Evolutionary conservation across 176 grass and related monocot genomes (phyloP).

Genomic region (Carex cristatella): DNA sequence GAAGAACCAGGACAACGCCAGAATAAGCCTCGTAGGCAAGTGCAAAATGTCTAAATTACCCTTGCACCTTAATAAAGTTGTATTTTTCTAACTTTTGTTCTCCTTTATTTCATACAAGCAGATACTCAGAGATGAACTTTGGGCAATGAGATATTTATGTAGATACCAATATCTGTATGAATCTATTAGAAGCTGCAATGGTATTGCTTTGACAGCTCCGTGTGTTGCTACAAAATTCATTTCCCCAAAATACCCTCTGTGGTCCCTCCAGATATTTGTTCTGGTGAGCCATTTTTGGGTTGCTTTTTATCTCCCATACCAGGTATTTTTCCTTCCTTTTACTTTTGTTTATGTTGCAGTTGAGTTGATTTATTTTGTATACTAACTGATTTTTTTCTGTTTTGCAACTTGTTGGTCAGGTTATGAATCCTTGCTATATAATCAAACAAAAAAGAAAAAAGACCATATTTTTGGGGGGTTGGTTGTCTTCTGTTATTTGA

Average conservation of each 20-base stretch:
- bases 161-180: conserved; percentile 20
- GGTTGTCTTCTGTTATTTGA: conserved; percentile 20
- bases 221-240: conserved; percentile 29
- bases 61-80: not conserved
- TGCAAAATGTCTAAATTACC: conserved; percentile 11
- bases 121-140: conserved; percentile 99
- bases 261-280: not conserved
- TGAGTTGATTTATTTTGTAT: not conserved
- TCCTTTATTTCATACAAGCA: conserved; percentile 35
- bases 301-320: conserved; percentile 12
- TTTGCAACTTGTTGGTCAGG: not conserved
- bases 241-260: conserved; percentile 25
- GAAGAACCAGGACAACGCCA: conserved; percentile 83
- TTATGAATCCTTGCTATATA: conserved; percentile 27
- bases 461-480: not conserved
- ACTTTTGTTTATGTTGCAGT: not conserved
- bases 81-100: not conserved
- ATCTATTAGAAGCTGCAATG: conserved; percentile 32
- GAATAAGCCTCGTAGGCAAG: conserved; percentile 94
- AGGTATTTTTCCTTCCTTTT: not conserved
- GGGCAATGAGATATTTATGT: conserved; percentile 68
- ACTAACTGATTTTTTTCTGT: not conserved
- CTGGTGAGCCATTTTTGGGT: conserved; percentile 9
- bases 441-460: conserved; percentile 17
- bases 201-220: conserved; percentile 24